Percentiles rank a stretch among this genome's conserved stretches.
Conservation (phyloP, 78 protist genomes). For the Capsaspora owczarzaki region DNA sequence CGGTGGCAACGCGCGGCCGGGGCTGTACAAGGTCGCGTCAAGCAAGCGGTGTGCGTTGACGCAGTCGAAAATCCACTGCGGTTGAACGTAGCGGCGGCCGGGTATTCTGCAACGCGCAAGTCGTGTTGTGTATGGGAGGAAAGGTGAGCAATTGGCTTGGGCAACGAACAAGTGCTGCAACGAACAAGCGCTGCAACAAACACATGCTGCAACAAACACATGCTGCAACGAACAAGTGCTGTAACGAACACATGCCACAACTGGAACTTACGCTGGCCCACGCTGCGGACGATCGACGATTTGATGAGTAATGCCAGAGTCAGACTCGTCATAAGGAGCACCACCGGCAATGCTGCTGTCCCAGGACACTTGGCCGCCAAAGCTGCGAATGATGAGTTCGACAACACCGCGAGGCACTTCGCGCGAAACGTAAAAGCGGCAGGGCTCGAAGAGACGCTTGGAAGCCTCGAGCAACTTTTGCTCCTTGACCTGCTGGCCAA, state of each 20-base stretch:
- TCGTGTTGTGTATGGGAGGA: no score
- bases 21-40: constrained; percentile 34
- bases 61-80: constrained; percentile 95
- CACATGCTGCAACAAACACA: no score
- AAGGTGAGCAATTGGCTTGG: no score
- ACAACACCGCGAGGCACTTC: constrained; percentile 58
- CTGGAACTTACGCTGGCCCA: not conserved
- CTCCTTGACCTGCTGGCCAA: not conserved
- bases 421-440: constrained; percentile 41
- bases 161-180: no score
- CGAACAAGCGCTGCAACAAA: no score
- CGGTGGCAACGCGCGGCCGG: constrained; percentile 73
- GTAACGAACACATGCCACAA: no score
- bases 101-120: no score
- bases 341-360: not conserved
- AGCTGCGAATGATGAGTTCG: constrained; percentile 49
- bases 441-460: constrained; percentile 10
- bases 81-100: constrained; percentile 77
- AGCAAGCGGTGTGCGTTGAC: constrained; percentile 55
- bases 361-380: constrained; percentile 69
- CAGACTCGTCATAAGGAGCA: constrained; percentile 8
- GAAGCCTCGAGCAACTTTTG: not conserved
- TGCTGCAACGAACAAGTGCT: no score
- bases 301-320: constrained; percentile 46
- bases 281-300: constrained; percentile 47